Evolutionary conservation across 192 early-diverging fungal species (phyloP).

Genomic region (Rhizophagus clarus): DNA sequence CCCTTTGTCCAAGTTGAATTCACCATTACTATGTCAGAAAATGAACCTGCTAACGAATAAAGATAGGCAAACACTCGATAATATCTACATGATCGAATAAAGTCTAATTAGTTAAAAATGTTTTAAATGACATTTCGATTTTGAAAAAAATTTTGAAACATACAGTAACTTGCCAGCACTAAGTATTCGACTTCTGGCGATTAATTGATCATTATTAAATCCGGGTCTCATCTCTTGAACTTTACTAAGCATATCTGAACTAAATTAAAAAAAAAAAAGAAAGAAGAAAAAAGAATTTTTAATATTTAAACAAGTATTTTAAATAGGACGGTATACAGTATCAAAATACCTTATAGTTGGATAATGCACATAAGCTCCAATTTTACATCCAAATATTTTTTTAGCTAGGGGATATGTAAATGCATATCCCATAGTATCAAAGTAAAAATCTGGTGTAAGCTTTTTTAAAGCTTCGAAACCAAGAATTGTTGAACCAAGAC

Average conservation of each 20-base stretch:
- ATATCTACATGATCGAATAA: constrained; percentile 54
- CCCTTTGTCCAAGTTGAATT: constrained; percentile 95
- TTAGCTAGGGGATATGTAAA: constrained; percentile 87
- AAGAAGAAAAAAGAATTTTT: background rate
- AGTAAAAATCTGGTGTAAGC: constrained; percentile 78
- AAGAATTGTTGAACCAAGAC: constrained; percentile 76
- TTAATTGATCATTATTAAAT: constrained; percentile 65
- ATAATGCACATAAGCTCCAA: constrained; percentile 93
- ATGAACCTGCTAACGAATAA: constrained; percentile 81
- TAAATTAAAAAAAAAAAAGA: constrained; percentile 33
- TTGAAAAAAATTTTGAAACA: background rate
- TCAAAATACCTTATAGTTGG: constrained; percentile 82
- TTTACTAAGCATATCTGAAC: constrained; percentile 84
- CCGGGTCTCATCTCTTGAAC: constrained; percentile 63
- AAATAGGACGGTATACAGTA: constrained; percentile 32
- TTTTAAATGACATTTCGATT: background rate
- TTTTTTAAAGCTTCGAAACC: constrained; percentile 73
- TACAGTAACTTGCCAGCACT: constrained; percentile 63
- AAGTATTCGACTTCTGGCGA: constrained; percentile 61
- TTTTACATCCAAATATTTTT: constrained; percentile 56
- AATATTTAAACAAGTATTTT: background rate
- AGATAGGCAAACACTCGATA: constrained; percentile 76
- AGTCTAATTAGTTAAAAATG: background rate
- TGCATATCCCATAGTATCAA: constrained; percentile 96
- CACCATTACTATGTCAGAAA: constrained; percentile 83